Conservation (phyloP, 2,329 filamentous ascomycete species). For the Parascedosporium putredinis region DNA sequence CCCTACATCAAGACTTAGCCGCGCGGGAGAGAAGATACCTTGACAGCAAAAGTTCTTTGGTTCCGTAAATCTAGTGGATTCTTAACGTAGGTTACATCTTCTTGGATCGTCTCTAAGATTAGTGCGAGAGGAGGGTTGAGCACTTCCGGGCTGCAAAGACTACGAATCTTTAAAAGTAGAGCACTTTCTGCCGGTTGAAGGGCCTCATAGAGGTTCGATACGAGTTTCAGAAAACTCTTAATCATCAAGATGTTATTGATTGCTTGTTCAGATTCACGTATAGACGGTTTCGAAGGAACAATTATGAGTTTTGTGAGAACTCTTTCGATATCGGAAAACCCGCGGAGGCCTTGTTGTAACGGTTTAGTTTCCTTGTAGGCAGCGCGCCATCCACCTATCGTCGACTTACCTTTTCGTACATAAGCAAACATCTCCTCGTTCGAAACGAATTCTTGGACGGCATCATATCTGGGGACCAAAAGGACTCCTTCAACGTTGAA, state of each 20-base stretch:
- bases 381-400: neutral
- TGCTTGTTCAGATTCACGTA: slow-evolving; percentile 65
- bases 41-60: slow-evolving; percentile 83
- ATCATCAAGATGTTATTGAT: slow-evolving; percentile 81
- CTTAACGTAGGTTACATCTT: slow-evolving; percentile 68
- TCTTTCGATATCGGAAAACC: slow-evolving; percentile 69
- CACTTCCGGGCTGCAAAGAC: slow-evolving; percentile 56
- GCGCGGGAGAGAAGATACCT: slow-evolving; percentile 30
- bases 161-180: slow-evolving; percentile 57
- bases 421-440: slow-evolving; percentile 80
- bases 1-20: slow-evolving; percentile 10
- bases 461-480: slow-evolving; percentile 68
- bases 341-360: slow-evolving; percentile 13
- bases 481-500: slow-evolving; percentile 55
- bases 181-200: slow-evolving; percentile 53
- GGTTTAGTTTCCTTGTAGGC: neutral
- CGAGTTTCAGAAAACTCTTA: slow-evolving; percentile 66
- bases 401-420: slow-evolving; percentile 51
- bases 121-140: slow-evolving; percentile 49
- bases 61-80: slow-evolving; percentile 79
- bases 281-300: slow-evolving; percentile 53
- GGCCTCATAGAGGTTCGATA: slow-evolving; percentile 57
- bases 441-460: slow-evolving; percentile 68
- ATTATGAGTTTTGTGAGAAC: slow-evolving; percentile 71
- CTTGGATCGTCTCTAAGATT: slow-evolving; percentile 64